Percentiles rank a stretch among this genome's conserved stretches.
These are phyloP conservation scores for Meyerozyma sp. DNA, from an alignment of 1,139 yeast species.

Conservation along the genomic window DNA sequence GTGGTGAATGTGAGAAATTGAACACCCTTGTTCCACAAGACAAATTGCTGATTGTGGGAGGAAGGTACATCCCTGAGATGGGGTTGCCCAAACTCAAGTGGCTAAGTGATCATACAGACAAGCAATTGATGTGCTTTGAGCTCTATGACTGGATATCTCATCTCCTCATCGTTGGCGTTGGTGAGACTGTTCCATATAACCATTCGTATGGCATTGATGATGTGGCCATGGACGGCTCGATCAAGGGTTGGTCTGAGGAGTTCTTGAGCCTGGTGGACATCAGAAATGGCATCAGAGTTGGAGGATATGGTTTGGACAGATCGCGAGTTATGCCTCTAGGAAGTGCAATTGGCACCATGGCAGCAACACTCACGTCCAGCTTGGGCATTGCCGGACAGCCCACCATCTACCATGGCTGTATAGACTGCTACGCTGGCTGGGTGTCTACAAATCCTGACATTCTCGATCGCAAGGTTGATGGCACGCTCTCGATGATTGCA, in stretches of 20 bases:
- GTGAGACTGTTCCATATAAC: constrained; percentile 8
- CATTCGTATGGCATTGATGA: constrained; percentile 5
- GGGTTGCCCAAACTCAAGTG: constrained; percentile 48
- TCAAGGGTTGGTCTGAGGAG: constrained; percentile 45
- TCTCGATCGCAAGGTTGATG: constrained; percentile 6
- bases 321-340: background rate
- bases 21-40: constrained; percentile 14
- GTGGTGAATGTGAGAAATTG: constrained; percentile 24
- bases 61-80: constrained; percentile 49
- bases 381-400: background rate
- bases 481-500: constrained; percentile 45
- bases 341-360: background rate
- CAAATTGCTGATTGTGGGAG: constrained; percentile 29
- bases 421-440: constrained; percentile 59
- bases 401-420: constrained; percentile 41
- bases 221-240: constrained; percentile 47
- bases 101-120: constrained; percentile 20
- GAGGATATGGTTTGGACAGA: constrained; percentile 3
- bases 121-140: constrained; percentile 39
- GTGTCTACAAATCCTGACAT: constrained; percentile 20
- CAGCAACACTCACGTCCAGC: background rate
- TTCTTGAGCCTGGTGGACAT: constrained; percentile 19
- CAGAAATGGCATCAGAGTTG: constrained; percentile 13
- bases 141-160: constrained; percentile 47
- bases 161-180: constrained; percentile 26